Evolutionary conservation across 495 filamentous ascomycete genomes (phyloP).

Genomic region (Elaphomyces granulatus): DNA sequence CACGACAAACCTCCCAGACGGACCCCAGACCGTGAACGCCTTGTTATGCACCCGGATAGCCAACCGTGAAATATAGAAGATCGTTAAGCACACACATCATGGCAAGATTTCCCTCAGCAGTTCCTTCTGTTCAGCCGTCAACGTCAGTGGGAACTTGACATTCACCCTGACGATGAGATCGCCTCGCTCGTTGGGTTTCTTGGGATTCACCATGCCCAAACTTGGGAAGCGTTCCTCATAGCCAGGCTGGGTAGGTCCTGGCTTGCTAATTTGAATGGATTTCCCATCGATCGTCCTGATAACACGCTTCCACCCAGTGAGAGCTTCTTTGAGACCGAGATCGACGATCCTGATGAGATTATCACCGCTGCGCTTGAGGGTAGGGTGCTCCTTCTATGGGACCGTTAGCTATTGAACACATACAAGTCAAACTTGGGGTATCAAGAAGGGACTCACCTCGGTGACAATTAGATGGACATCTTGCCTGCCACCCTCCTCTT

Average conservation of each 20-base stretch:
- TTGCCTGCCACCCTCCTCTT: conserved; percentile 93
- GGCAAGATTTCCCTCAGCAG: conserved; percentile 61
- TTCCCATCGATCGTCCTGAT: conserved; percentile 90
- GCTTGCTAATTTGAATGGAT: conserved; percentile 55
- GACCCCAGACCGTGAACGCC: too few species aligned
- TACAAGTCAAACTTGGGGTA: background rate
- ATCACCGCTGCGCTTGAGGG: conserved; percentile 75
- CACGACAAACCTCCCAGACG: too few species aligned
- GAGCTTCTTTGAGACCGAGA: conserved; percentile 84
- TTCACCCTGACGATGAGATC: conserved; percentile 83
- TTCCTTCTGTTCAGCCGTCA: conserved; percentile 64
- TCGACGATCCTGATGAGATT: conserved; percentile 65
- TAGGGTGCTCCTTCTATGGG: conserved; percentile 62
- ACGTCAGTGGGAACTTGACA: conserved; percentile 69
- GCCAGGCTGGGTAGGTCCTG: conserved; percentile 73
- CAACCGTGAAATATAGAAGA: too few species aligned
- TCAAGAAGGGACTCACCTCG: conserved; percentile 51
- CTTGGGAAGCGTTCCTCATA: conserved; percentile 66
- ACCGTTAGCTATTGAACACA: conserved; percentile 3
- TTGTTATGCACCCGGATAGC: too few species aligned
- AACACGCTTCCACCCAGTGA: conserved; percentile 85
- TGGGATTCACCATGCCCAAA: conserved; percentile 83
- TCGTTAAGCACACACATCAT: too few species aligned
- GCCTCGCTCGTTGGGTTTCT: conserved; percentile 69
- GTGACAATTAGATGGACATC: conserved; percentile 88